phyloP scores from a whole-genome alignment of 805 yeast species.

The Wickerhamiella spandovensis region DNA sequence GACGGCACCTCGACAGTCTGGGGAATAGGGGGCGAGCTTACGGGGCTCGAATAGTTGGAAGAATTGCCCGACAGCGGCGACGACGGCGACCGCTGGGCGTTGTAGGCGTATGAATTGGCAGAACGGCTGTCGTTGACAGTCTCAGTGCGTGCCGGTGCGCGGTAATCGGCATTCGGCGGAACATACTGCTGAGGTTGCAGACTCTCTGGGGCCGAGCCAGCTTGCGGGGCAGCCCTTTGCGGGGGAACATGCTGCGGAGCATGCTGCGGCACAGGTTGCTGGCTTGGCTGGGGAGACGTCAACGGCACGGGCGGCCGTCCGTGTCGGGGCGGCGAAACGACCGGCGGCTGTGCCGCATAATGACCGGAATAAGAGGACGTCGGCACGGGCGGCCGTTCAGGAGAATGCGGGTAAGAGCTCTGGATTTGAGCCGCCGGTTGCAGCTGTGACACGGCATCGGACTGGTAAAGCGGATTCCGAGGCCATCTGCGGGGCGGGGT shows the following conservation, averaged over 20 bases:
- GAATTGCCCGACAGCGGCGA: background rate
- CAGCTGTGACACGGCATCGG: background rate
- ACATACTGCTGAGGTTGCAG: background rate
- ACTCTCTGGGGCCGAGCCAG: too few species aligned
- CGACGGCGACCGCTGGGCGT: background rate
- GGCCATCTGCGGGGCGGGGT: constrained; percentile 12
- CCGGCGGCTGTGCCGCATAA: background rate
- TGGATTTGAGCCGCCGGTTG: background rate
- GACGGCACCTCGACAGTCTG: background rate
- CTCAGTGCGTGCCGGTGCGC: background rate
- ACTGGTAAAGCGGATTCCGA: background rate
- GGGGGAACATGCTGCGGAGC: too few species aligned
- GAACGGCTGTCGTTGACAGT: too few species aligned
- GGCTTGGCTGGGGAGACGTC: background rate
- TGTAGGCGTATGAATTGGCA: background rate
- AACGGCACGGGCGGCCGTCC: background rate
- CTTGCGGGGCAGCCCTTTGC: background rate
- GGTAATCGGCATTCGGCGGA: background rate
- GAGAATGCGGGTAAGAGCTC: background rate
- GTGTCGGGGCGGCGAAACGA: background rate
- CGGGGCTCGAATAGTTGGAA: background rate
- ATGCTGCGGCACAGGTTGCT: background rate
- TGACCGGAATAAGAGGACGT: background rate
- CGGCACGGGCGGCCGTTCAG: background rate
- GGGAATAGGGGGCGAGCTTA: background rate